Percentiles rank a stretch among this genome's conserved stretches.
Conservation (phyloP, 306 rosid species). For the Cotoneaster glaucophyllus region DNA sequence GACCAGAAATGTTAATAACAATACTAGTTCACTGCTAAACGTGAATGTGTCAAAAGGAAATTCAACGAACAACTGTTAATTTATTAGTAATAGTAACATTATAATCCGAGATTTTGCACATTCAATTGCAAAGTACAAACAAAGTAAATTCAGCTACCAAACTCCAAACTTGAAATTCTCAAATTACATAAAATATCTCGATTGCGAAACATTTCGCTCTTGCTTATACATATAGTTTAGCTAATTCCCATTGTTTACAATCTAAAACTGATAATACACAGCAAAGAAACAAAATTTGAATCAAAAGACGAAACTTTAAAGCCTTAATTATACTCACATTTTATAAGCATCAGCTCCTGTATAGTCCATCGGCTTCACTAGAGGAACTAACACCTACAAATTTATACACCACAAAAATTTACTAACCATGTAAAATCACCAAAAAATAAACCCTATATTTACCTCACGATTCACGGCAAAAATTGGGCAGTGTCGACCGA, state of each 20-base stretch:
- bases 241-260: neutral
- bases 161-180: neutral
- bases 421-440: neutral
- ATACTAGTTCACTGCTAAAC: no score
- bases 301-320: neutral
- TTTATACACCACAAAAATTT: neutral
- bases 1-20: neutral
- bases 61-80: neutral
- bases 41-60: neutral
- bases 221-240: neutral
- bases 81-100: neutral
- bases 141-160: neutral
- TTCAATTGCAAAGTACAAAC: no score
- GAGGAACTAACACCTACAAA: constrained; percentile 67
- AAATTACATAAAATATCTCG: neutral
- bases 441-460: constrained; percentile 19
- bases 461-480: constrained; percentile 97
- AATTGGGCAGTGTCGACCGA: constrained; percentile 89
- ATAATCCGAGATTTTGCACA: neutral
- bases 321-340: constrained; percentile 38
- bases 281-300: neutral
- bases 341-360: constrained; percentile 94
- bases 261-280: neutral
- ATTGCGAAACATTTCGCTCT: neutral
- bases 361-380: constrained; percentile 74